A percentile compares a stretch with the other conserved stretches of the same genome.
Conservation (phyloP, 2,329 filamentous ascomycete species). For the Xylaria sp. region DNA sequence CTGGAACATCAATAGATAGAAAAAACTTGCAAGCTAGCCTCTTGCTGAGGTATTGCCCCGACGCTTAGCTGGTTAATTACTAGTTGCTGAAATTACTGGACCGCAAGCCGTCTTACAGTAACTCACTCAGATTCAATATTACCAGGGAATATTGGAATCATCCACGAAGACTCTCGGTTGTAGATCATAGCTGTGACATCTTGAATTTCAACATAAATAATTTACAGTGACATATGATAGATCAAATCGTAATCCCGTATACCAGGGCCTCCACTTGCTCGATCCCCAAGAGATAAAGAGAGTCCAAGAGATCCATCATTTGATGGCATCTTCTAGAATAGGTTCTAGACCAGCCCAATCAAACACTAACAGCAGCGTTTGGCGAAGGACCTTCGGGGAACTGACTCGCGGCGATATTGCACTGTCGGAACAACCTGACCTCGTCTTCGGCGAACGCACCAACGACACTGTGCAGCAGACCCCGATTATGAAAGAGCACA, state of each 20-base stretch:
- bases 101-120: not conserved
- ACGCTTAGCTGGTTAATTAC: not conserved
- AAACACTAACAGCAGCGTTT: slow-evolving; percentile 13
- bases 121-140: too few species aligned
- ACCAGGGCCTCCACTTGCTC: too few species aligned
- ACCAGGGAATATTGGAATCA: too few species aligned
- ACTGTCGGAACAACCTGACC: slow-evolving; percentile 79
- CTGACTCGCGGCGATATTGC: slow-evolving; percentile 76
- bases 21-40: slow-evolving; percentile 15
- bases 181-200: too few species aligned
- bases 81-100: not conserved
- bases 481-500: slow-evolving; percentile 82
- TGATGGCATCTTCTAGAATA: not conserved
- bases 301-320: not conserved
- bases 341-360: not conserved
- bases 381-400: slow-evolving; percentile 61
- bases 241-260: too few species aligned
- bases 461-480: slow-evolving; percentile 78
- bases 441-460: slow-evolving; percentile 79
- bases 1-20: slow-evolving; percentile 2
- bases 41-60: not conserved
- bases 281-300: too few species aligned
- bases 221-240: too few species aligned
- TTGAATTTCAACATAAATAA: too few species aligned
- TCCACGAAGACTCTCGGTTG: too few species aligned